Evolutionary conservation across 441 rosid genomes (phyloP), one percentile per base, ranked within the genome.

Genomic region (Euphorbia schlechtendalii): DNA sequence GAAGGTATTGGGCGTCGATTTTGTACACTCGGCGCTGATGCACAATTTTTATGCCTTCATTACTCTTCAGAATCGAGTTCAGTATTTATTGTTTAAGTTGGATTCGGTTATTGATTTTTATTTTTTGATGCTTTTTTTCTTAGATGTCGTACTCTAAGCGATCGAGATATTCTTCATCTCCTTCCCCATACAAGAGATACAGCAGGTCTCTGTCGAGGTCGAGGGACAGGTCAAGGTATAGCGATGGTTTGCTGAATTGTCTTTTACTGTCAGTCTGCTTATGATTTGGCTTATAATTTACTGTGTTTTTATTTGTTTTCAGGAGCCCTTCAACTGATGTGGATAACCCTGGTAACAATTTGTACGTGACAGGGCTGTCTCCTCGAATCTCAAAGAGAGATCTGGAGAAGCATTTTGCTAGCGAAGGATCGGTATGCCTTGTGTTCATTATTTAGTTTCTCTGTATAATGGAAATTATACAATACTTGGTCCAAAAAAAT

Each of bases 291-390:
- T 22, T 58, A 0, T 53, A 6, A 24, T 30, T 41, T 25, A 52
- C 13, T 48, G 4, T 54, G 9, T 7, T 48, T 20, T 49, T 57
- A 8, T 49, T 68, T 11, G 30, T 41, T 72, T 21, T 36, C 68
- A 88, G 99, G 90, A 90, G 95, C 43, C 64, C 54, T 24, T 86
- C 85, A 0, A 56, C 65, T 8, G 96, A 86, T 46, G 87, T 83
- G 40, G 99, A 84, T 62, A 93, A 93, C 71, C 96, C 95, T 49
- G 97, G 97, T 25, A 88, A 93, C 77, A 87, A 88, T 76, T 74
- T 93, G 77, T 93, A 93, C 63, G 99, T 93, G 68, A 90, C 99
- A 0, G 97, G 97, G 14, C 68, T 93, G 80, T 93, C 95, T 2
- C 88, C 84, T 18, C 76, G 90, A 9, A 80, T 85, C 36, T 84